phyloP scores from a whole-genome alignment of 306 rosid species.

The Casuarina cunninghamiana region DNA sequence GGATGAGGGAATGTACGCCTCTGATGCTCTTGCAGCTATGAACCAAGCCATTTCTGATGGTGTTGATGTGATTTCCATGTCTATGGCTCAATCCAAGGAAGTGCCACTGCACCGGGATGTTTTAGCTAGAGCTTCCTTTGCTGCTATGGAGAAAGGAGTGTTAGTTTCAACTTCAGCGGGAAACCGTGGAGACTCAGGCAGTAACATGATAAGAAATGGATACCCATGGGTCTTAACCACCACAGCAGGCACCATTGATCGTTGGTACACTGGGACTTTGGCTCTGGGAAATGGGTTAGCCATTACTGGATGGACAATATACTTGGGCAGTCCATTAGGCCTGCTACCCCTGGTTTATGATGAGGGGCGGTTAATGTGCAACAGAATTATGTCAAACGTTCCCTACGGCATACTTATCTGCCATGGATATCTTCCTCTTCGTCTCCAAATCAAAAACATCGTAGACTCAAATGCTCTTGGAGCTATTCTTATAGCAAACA shows the following conservation, averaged over 20 bases:
- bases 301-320: slow-evolving; percentile 31
- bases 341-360: slow-evolving; percentile 18
- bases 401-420: slow-evolving; percentile 21
- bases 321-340: slow-evolving; percentile 6
- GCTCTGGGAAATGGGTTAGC: slow-evolving; percentile 27
- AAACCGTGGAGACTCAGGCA: background rate
- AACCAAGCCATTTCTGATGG: slow-evolving; percentile 39
- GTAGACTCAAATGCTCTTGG: slow-evolving; percentile 6
- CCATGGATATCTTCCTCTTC: slow-evolving; percentile 1
- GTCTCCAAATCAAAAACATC: slow-evolving; percentile 1
- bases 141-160: slow-evolving; percentile 27
- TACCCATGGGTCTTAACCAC: slow-evolving; percentile 21
- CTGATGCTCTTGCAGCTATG: slow-evolving; percentile 33
- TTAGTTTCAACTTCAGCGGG: slow-evolving; percentile 28
- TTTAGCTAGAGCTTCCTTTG: slow-evolving; percentile 26
- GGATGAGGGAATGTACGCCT: slow-evolving; percentile 19
- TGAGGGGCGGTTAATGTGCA: slow-evolving; percentile 1
- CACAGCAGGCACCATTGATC: slow-evolving; percentile 22
- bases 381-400: slow-evolving; percentile 5
- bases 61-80: slow-evolving; percentile 31
- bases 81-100: background rate
- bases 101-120: background rate
- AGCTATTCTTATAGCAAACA: slow-evolving; percentile 22
- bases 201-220: background rate
- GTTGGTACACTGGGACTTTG: slow-evolving; percentile 7